Base-by-base conservation (phyloP, 2,329 filamentous ascomycete species). In the Cyphellophora europaea region DNA sequence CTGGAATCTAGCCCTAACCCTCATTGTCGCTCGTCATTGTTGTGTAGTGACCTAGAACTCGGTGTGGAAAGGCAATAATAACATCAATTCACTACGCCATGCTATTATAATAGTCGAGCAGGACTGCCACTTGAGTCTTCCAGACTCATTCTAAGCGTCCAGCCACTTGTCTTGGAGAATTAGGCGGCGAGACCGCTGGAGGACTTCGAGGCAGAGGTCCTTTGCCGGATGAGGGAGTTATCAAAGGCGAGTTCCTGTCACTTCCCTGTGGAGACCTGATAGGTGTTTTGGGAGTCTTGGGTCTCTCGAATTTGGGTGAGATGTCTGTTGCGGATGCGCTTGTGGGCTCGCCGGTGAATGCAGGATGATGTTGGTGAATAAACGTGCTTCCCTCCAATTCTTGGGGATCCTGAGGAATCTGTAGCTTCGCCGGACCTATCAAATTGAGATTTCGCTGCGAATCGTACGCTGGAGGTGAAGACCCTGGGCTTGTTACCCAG, bases 351-450 rank as follows among this genome's bases (percentile, higher is more conserved):
- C 21, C n/a, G 21, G 8, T n/a, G 30, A 38, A 49, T 19, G 42
- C 48, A 10, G 49, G 49, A 32, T 51, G 49, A 35, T 49, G 47
- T 31, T 51, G 44, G 32, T 49, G 39, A 5, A 51, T 49, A 32
- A 34, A 51, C 5, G 42, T 49, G 38, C 49, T 51, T 25, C 49
- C 49, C 8, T 47, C 46, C 27, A 51, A 33, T 32, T 51, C 49
- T 27, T 47, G 42, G 1, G 43, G 39, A 8, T 32, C 19, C 17
- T 18, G 27, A 4, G 32, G 33, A 19, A 28, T 42, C 12, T 28
- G 31, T n/a, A 32, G 17, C 8, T 18, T 18, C 5, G 33, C 29
- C 13, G 21, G 8, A 8, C 21, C 21, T n/a, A 25, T 25, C 8
- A n/a, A 8, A 8, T n/a, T n/a, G 8, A 25, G 8, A n/a, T 25